Conservation (phyloP, 1,139 yeast genomes). For the Pichia kudriavzevii region DNA sequence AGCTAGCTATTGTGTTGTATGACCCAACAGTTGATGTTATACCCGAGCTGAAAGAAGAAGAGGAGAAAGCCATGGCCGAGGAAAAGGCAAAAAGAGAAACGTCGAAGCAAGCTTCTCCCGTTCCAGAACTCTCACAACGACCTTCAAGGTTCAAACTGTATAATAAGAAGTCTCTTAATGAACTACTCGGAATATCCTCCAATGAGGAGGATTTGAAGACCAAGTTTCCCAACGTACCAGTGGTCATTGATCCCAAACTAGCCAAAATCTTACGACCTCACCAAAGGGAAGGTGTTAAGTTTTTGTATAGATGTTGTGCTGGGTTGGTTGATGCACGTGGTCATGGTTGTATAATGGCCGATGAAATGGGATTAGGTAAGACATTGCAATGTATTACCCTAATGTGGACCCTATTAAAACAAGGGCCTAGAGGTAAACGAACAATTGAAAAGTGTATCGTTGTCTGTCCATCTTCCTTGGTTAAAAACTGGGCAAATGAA, state of each 20-base stretch:
- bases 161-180: conserved; percentile 63
- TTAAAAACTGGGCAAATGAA: conserved; percentile 97
- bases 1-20: conserved; percentile 87
- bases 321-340: conserved; percentile 84
- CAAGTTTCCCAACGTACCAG: conserved; percentile 80
- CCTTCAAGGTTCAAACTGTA: conserved; percentile 24
- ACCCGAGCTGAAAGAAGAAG: conserved; percentile 33
- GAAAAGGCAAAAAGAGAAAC: conserved; percentile 10
- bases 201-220: conserved; percentile 38
- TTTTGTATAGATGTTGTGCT: conserved; percentile 81
- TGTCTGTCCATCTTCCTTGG: conserved; percentile 93
- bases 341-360: conserved; percentile 98
- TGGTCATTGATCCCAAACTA: conserved; percentile 86
- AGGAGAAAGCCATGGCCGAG: conserved; percentile 14
- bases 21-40: conserved; percentile 86
- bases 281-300: conserved; percentile 92
- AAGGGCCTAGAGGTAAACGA: conserved; percentile 81
- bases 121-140: conserved; percentile 12
- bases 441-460: conserved; percentile 87
- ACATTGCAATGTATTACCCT: conserved; percentile 88
- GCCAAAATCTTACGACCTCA: conserved; percentile 88
- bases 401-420: conserved; percentile 89
- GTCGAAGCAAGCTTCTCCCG: conserved; percentile 2
- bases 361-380: conserved; percentile 97
- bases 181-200: conserved; percentile 65